These are phyloP conservation scores for Lodderomyces elongisporus DNA, from an alignment of 1,139 yeast species.

Conservation along the genomic window DNA sequence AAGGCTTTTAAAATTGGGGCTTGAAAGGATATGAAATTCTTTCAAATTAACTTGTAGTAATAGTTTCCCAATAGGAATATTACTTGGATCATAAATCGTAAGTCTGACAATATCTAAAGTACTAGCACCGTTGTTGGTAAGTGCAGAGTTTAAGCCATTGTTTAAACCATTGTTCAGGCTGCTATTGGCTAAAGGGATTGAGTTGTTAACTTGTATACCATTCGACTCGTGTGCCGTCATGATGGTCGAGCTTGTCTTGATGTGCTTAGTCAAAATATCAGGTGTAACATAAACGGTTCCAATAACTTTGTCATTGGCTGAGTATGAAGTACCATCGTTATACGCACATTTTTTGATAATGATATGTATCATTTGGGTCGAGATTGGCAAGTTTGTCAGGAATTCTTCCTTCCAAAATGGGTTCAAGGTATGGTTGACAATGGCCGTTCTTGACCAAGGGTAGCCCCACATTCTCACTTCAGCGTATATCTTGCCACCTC, in stretches of 20 bases:
- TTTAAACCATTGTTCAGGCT: neutral
- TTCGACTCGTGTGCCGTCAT: conserved; percentile 25
- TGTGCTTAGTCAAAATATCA: conserved; percentile 41
- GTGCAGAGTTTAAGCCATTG: neutral
- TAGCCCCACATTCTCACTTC: conserved; percentile 64
- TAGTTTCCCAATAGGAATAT: conserved; percentile 53
- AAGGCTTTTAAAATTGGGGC: conserved; percentile 51
- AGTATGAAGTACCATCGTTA: conserved; percentile 20
- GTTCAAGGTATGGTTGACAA: conserved; percentile 42
- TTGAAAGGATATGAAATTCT: conserved; percentile 58
- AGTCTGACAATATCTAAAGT: conserved; percentile 38
- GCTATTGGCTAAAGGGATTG: conserved; percentile 7
- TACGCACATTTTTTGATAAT: conserved; percentile 38
- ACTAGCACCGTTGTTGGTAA: conserved; percentile 6
- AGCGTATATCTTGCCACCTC: conserved; percentile 43
- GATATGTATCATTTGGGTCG: conserved; percentile 50
- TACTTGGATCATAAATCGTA: conserved; percentile 37
- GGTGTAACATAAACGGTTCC: conserved; percentile 58
- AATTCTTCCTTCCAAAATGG: conserved; percentile 76
- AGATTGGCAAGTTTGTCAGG: conserved; percentile 51
- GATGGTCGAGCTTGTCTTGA: conserved; percentile 32
- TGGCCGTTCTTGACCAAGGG: conserved; percentile 67
- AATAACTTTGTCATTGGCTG: conserved; percentile 33
- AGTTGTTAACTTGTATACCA: conserved; percentile 24
- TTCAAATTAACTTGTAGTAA: conserved; percentile 50